Conservation (phyloP, 257 asterid species). For the Parsonsia alboflavescens region DNA sequence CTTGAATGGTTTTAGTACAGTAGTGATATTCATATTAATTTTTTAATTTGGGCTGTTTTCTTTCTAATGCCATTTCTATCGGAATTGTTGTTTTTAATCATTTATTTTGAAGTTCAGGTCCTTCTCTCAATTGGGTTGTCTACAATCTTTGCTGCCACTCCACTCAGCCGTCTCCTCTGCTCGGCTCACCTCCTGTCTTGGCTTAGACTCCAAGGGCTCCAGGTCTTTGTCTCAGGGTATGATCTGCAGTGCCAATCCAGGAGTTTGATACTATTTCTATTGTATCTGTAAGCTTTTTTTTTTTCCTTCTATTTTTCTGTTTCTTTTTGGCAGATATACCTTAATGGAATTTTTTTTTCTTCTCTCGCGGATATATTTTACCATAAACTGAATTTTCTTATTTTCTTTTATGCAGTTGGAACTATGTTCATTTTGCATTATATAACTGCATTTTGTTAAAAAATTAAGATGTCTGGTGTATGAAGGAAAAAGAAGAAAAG, state of each 20-base stretch:
- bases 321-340: background rate
- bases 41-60: background rate
- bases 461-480: background rate
- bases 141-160: constrained; percentile 74
- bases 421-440: background rate
- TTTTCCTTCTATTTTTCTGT: background rate
- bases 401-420: background rate
- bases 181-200: constrained; percentile 79
- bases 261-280: constrained; percentile 74
- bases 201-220: constrained; percentile 64
- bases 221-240: constrained; percentile 99
- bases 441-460: background rate
- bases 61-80: background rate
- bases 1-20: background rate
- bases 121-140: constrained; percentile 50
- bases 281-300: constrained; percentile 53
- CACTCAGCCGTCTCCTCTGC: constrained; percentile 77
- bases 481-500: background rate
- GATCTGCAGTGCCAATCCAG: constrained; percentile 96
- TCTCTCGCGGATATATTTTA: background rate
- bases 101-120: constrained; percentile 28
- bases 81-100: background rate
- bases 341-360: background rate
- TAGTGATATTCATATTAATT: background rate
- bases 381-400: background rate